phyloP scores from a whole-genome alignment of 78 protist species.

The Bodo saltans region DNA sequence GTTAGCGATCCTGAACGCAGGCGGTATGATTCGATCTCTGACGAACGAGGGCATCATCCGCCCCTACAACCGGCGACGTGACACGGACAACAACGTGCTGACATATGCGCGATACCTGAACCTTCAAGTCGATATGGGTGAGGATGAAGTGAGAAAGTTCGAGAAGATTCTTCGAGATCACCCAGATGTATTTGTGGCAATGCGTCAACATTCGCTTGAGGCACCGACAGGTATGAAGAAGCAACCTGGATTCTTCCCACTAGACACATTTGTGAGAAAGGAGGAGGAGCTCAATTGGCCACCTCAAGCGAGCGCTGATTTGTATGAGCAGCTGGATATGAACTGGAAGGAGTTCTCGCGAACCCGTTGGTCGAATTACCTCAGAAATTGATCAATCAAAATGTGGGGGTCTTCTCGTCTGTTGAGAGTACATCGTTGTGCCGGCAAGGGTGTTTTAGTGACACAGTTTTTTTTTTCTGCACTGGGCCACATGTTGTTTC shows the following conservation, averaged over 20 bases:
- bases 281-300: neutral
- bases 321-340: neutral
- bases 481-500: too few species aligned
- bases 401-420: too few species aligned
- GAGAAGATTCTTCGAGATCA: neutral
- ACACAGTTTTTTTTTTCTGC: too few species aligned
- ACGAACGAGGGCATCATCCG: neutral
- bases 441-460: too few species aligned
- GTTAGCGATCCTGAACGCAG: neutral
- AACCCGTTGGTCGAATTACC: neutral
- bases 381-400: too few species aligned
- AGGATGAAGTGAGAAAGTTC: neutral
- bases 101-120: neutral
- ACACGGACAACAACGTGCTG: neutral
- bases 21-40: neutral
- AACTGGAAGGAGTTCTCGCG: neutral
- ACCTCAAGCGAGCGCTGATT: neutral
- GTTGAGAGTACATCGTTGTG: too few species aligned
- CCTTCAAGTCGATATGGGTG: neutral
- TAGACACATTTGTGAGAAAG: neutral
- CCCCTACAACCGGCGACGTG: neutral
- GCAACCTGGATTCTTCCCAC: neutral
- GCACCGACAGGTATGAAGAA: neutral
- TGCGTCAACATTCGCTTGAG: neutral
- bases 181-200: neutral